Evolutionary conservation across 177 flowering plant species (phyloP), one percentile per base, ranked within the genome.

Genomic region (Vitis hybrid): DNA sequence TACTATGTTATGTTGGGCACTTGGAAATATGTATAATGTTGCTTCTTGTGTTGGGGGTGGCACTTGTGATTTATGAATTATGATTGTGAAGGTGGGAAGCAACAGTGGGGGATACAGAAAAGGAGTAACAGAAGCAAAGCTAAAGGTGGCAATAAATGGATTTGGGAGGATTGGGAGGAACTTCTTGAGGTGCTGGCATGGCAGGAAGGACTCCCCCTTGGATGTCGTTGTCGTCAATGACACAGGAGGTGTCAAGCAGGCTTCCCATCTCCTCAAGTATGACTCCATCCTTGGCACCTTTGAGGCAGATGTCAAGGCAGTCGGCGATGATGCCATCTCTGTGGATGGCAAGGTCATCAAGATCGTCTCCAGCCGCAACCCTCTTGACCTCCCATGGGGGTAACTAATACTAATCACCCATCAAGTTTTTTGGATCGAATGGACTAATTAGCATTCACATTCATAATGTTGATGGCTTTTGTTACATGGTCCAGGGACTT

Each of bases 151-250:
- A 24, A 95, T 95, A 65, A 95, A 95, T 57, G 99, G 99, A 6
- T 95, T 95, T 62, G 99, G 99, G 14, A 82, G 99, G 69, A 95
- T 95, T 40, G 98, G 99, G 11, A 86, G 99, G 83, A 95, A 95
- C 81, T 95, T 95, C 90, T 82, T 95, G 84, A 85, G 99, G 85
- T 95, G 99, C 75, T 93, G 97, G 99, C 98, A 95, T 64, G 99
- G 99, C 1, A 85, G 99, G 69, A 90, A 88, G 80, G 96, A 93
- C 98, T 40, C 46, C 12, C 98, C 94, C 4, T 84, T 95, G 3
- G 98, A 95, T 2, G 84, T 95, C 72, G 79, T 95, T 32, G 97
- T 88, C 82, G 91, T 95, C 81, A 95, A 95, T 74, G 99, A 95
- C 92, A 88, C 92, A 18, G 99, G 99, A 1, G 99, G 99, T 69